phyloP scores from a whole-genome alignment of 805 yeast species.

The Hanseniaspora clermontiae region DNA sequence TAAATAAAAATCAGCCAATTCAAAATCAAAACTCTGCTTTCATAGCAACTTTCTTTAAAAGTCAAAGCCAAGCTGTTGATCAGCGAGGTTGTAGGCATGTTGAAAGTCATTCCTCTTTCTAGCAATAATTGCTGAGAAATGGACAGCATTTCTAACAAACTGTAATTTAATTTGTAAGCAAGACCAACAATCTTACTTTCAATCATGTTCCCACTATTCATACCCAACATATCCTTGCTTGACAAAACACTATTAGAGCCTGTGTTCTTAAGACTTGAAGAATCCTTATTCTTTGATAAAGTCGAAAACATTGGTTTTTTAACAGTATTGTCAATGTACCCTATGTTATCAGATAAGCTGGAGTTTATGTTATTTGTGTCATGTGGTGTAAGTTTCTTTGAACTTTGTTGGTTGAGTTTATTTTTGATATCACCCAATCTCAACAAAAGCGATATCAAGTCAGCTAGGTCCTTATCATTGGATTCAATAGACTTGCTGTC shows the following conservation, averaged over 20 bases:
- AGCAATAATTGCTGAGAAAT: slow-evolving; percentile 21
- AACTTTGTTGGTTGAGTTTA: neutral
- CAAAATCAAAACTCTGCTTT: slow-evolving; percentile 67
- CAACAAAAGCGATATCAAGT: neutral
- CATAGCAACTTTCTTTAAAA: slow-evolving; percentile 61
- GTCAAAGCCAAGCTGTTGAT: slow-evolving; percentile 63
- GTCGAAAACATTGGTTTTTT: neutral
- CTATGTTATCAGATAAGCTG: neutral
- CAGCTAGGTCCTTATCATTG: slow-evolving; percentile 8
- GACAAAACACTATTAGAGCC: neutral
- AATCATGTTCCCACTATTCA: neutral
- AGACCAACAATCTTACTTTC: neutral
- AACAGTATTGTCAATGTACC: slow-evolving; percentile 9
- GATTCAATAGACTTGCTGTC: neutral
- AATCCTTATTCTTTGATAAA: neutral
- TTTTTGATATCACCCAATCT: neutral
- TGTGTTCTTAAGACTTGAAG: neutral
- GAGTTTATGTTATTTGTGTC: neutral
- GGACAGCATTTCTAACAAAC: slow-evolving; percentile 34
- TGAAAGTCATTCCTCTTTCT: slow-evolving; percentile 18
- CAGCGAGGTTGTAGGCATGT: slow-evolving; percentile 31
- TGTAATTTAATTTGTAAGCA: slow-evolving; percentile 30
- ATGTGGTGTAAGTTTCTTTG: neutral
- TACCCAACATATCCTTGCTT: neutral
- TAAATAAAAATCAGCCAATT: slow-evolving; percentile 85